Percentiles rank a stretch among this genome's conserved stretches.
Conservation (phyloP, 495 filamentous ascomycete genomes). For the Elasticomyces elasticus region DNA sequence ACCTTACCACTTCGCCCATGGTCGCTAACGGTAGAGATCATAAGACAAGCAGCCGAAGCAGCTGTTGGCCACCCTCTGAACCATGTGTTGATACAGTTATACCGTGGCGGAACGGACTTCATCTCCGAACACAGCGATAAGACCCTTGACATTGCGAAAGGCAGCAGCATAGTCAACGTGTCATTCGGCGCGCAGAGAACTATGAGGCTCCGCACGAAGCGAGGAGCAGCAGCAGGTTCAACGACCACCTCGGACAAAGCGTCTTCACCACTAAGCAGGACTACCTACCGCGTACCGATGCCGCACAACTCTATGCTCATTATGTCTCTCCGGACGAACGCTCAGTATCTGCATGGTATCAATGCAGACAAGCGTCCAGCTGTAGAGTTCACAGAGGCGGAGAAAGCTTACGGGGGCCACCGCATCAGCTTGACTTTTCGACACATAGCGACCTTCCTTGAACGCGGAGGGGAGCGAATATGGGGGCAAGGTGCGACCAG, state of each 20-base stretch:
- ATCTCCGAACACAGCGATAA: slow-evolving; percentile 98
- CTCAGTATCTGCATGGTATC: slow-evolving; percentile 82
- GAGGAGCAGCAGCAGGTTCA: slow-evolving; percentile 15
- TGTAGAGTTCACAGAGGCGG: slow-evolving; percentile 54
- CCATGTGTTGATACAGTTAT: slow-evolving; percentile 87
- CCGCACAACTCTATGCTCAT: slow-evolving; percentile 84
- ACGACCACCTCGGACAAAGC: slow-evolving; percentile 24
- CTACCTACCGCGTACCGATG: slow-evolving; percentile 57
- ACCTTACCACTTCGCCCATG: slow-evolving; percentile 70
- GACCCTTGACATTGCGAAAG: slow-evolving; percentile 77
- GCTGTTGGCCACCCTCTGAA: slow-evolving; percentile 74
- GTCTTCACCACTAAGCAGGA: slow-evolving; percentile 30
- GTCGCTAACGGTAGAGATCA: slow-evolving; percentile 56
- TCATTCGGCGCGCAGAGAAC: slow-evolving; percentile 83
- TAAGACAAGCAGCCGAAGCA: slow-evolving; percentile 57
- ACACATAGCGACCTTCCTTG: slow-evolving; percentile 74
- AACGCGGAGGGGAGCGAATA: slow-evolving; percentile 51
- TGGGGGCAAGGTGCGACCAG: slow-evolving; percentile 83
- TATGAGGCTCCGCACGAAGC: slow-evolving; percentile 84
- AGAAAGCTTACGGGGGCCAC: slow-evolving; percentile 60
- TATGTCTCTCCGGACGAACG: slow-evolving; percentile 73
- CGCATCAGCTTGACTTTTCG: slow-evolving; percentile 92
- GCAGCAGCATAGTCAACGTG: slow-evolving; percentile 79
- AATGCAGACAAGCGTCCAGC: slow-evolving; percentile 67
- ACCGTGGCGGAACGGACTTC: slow-evolving; percentile 80